These are phyloP conservation scores for Boletus barrowsii DNA, from an alignment of 768 basidiomycete species.

Conservation along the genomic window DNA sequence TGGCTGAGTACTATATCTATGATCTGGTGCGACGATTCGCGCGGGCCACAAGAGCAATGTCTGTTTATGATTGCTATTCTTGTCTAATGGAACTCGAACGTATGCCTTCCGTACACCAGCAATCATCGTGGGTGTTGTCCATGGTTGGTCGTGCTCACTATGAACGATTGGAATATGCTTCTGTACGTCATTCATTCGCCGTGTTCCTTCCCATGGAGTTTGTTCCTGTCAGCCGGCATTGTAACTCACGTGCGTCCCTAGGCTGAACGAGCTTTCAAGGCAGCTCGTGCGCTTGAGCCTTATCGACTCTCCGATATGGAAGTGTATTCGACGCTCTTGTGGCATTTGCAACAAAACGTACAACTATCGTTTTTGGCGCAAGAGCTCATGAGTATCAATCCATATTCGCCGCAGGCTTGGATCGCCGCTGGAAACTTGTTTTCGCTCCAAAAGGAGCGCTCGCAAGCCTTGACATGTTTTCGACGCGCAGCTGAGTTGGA, in stretches of 20 bases:
- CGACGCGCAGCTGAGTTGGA: constrained; percentile 86
- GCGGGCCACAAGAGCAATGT: constrained; percentile 68
- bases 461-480: constrained; percentile 93
- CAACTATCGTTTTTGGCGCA: constrained; percentile 91
- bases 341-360: constrained; percentile 86
- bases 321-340: constrained; percentile 91
- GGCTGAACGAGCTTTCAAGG: constrained; percentile 89
- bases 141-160: constrained; percentile 87
- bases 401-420: constrained; percentile 88
- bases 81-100: constrained; percentile 75
- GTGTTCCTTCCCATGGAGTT: constrained; percentile 6
- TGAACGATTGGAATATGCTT: constrained; percentile 83
- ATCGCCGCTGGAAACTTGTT: constrained; percentile 96
- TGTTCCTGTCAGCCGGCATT: constrained; percentile 13
- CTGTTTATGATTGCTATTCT: constrained; percentile 70
- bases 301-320: constrained; percentile 92
- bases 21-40: constrained; percentile 80
- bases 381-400: constrained; percentile 80
- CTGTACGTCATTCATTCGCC: constrained; percentile 52
- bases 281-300: constrained; percentile 81
- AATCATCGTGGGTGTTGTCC: constrained; percentile 73
- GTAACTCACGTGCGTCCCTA: constrained; percentile 35
- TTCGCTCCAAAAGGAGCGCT: constrained; percentile 90
- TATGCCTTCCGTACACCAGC: constrained; percentile 70
- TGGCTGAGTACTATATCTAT: constrained; percentile 83